Conservation (phyloP, 2,329 filamentous ascomycete genomes). For the Sphaerulina vaccinii region DNA sequence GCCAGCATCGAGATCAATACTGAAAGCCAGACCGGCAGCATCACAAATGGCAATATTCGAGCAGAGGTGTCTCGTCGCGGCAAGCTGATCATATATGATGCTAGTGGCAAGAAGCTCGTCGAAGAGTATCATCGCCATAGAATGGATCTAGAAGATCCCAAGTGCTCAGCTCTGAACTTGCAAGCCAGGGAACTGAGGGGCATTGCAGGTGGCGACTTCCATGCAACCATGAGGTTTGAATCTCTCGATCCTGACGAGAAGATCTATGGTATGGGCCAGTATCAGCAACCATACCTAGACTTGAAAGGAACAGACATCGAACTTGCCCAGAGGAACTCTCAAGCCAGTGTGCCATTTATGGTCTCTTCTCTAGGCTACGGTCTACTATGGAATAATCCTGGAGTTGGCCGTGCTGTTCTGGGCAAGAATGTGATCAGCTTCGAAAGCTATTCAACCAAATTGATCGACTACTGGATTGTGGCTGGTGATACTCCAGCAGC, state of each 20-base stretch:
- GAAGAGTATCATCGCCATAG: conserved; percentile 57
- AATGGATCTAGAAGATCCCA: conserved; percentile 54
- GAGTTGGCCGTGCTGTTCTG: conserved; percentile 59
- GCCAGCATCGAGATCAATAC: conserved; percentile 19
- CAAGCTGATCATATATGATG: conserved; percentile 52
- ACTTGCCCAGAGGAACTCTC: conserved; percentile 65
- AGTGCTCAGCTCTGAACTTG: conserved; percentile 58
- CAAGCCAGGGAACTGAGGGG: conserved; percentile 60
- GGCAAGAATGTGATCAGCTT: conserved; percentile 62
- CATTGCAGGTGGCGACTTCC: conserved; percentile 54
- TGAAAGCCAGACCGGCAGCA: conserved; percentile 37
- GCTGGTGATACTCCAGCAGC: conserved; percentile 56
- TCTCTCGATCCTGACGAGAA: conserved; percentile 54
- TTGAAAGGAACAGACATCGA: conserved; percentile 63
- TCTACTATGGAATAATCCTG: conserved; percentile 66
- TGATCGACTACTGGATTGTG: conserved; percentile 65
- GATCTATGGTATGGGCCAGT: conserved; percentile 69
- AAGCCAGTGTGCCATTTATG: conserved; percentile 64
- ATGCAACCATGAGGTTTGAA: conserved; percentile 60
- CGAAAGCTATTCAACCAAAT: conserved; percentile 58
- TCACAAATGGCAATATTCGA: conserved; percentile 52
- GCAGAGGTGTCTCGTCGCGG: conserved; percentile 49
- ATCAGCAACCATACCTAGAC: conserved; percentile 63
- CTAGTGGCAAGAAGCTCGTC: conserved; percentile 41
- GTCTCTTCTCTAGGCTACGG: conserved; percentile 62